phyloP scores from a whole-genome alignment of 2,329 filamentous ascomycete genomes.

The Colletotrichum tropicicola region DNA sequence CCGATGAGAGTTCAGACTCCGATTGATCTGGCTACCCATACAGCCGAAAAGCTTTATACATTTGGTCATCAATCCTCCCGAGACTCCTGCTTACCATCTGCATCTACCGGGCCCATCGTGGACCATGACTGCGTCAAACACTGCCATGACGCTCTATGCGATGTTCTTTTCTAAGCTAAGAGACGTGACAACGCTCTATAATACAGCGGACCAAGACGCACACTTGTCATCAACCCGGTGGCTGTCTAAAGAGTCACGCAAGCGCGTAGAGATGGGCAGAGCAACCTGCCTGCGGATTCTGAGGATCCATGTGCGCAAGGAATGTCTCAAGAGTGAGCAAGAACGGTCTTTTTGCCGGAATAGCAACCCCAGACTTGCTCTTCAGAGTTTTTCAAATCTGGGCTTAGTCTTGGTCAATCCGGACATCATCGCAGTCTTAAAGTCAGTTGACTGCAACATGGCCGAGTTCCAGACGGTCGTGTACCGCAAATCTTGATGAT shows the following conservation, averaged over 20 bases:
- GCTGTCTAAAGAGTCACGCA: neutral
- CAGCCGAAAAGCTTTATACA: neutral
- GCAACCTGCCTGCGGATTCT: neutral
- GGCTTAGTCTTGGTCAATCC: constrained; percentile 82
- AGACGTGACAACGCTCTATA: neutral
- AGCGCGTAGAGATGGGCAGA: neutral
- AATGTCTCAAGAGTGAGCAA: neutral
- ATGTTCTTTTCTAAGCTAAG: neutral
- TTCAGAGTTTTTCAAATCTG: constrained; percentile 83
- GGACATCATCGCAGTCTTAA: constrained; percentile 77
- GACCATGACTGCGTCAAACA: neutral
- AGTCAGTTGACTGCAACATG: constrained; percentile 82
- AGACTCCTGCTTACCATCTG: neutral
- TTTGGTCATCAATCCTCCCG: neutral
- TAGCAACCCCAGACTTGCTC: neutral
- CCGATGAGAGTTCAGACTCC: constrained; percentile 61
- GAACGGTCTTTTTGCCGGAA: no score
- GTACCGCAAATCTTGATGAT: constrained; percentile 73
- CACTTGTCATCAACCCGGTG: neutral
- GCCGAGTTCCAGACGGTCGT: constrained; percentile 89
- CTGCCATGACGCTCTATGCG: neutral
- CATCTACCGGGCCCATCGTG: neutral
- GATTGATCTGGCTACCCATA: constrained; percentile 41
- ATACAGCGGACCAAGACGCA: neutral
- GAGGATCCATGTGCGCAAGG: neutral